phyloP scores from a whole-genome alignment of 768 basidiomycete species.

The Crucibulum laeve region DNA sequence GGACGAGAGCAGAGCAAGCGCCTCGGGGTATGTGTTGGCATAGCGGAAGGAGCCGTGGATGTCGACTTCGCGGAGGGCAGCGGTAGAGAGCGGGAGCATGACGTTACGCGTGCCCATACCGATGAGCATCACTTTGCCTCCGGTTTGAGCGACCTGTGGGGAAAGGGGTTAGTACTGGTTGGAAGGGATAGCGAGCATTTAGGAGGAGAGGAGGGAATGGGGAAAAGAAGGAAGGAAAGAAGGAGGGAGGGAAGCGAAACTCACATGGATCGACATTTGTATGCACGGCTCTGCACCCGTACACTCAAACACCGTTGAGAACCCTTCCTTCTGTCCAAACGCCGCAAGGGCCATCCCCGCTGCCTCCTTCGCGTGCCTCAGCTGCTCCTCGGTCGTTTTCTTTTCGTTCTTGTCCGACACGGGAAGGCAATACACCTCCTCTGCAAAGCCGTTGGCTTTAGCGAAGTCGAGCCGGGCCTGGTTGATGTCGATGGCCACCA shows the following conservation, averaged over 20 bases:
- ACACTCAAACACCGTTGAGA: slow-evolving; percentile 93
- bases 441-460: slow-evolving; percentile 68
- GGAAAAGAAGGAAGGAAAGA: slow-evolving; percentile 7
- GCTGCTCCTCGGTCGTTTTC: slow-evolving; percentile 54
- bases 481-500: slow-evolving; percentile 87
- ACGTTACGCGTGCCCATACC: slow-evolving; percentile 92
- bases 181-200: not conserved
- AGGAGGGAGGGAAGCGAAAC: slow-evolving; percentile 23
- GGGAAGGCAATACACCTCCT: slow-evolving; percentile 65
- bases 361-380: slow-evolving; percentile 56
- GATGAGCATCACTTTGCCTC: slow-evolving; percentile 89
- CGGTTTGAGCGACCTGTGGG: slow-evolving; percentile 69
- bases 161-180: slow-evolving; percentile 1
- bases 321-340: slow-evolving; percentile 69
- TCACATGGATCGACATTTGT: slow-evolving; percentile 85
- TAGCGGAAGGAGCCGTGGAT: slow-evolving; percentile 91
- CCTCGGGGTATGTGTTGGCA: slow-evolving; percentile 87
- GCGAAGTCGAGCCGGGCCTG: slow-evolving; percentile 77
- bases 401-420: slow-evolving; percentile 34
- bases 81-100: slow-evolving; percentile 76
- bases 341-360: slow-evolving; percentile 44
- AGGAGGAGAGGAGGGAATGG: slow-evolving; percentile 1
- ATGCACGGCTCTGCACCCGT: slow-evolving; percentile 91
- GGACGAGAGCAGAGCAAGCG: slow-evolving; percentile 68
- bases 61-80: slow-evolving; percentile 87